Evolutionary conservation across 2,329 filamentous ascomycete species (phyloP), one percentile per base, ranked within the genome.

Genomic region (Dactylellina sp.): DNA sequence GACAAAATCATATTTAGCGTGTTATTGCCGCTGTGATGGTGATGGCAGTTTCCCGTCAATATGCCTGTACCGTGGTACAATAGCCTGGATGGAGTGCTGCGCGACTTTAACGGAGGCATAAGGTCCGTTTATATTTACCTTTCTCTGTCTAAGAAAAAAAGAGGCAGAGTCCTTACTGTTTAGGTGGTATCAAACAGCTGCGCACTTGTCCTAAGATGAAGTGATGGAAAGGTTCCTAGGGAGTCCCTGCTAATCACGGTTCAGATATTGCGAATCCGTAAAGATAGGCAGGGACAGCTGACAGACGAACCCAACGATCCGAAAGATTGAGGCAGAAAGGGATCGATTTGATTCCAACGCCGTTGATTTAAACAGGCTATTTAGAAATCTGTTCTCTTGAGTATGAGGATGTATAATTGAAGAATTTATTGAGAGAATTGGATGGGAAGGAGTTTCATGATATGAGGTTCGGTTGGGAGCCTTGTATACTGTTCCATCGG

Each of bases 181-280:
- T 42, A 52, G 50, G 50, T 40, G 62, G 52, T 40, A 37, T 66
- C 42, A 20, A 59, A 59, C 35, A 44, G 44, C 24, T 47, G 60
- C 25, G 37, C 50, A 59, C 25, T 20, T 66, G 37, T 35, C 25
- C 63, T 53, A 60, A 62, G 49, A 46, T 63, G 37, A 60, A n/a
- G 42, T 65, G 18, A 39, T 61, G 40, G 11, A 52, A 32, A 37
- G n/a, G 7, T 60, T 40, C 52, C 70, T 62, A 32, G 70, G 70
- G 70, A 74, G 40, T 35, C 70, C 70, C 61, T 74, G 70, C 42
- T 60, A 74, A 60, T 62, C 61, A 66, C 70, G 70, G 70, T 74
- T 74, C 70, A 66, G 39, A 3, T 18, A 40, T 47, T 74, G 47
- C 40, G 55, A 74, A 66, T 46, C 70, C 55, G 70, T 49, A 39